A percentile compares a stretch with the other conserved stretches of the same genome.
These are phyloP conservation scores for Chalara sp. DNA, from an alignment of 2,329 filamentous ascomycete genomes.

Conservation along the genomic window DNA sequence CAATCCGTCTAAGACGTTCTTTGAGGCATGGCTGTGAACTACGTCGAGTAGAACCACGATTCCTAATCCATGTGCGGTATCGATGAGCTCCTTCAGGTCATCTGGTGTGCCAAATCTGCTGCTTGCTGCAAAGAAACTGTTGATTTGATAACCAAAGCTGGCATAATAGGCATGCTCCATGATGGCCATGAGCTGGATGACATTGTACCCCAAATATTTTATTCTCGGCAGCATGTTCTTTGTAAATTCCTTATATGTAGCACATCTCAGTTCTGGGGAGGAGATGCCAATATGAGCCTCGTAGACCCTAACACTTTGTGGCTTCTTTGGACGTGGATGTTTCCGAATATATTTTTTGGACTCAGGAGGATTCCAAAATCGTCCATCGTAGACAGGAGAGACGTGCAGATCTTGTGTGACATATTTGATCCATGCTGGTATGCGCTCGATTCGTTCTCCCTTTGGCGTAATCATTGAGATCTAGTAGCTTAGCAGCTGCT, in stretches of 20 bases:
- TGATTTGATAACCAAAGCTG: conserved; percentile 97
- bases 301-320: conserved; percentile 82
- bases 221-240: conserved; percentile 87
- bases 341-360: conserved; percentile 78
- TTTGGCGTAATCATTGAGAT: conserved; percentile 75
- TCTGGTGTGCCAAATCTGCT: conserved; percentile 92
- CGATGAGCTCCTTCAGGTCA: conserved; percentile 92
- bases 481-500: conserved; percentile 37
- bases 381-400: conserved; percentile 87
- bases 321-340: conserved; percentile 74
- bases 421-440: conserved; percentile 96
- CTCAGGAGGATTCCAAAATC: conserved; percentile 91
- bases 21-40: conserved; percentile 95
- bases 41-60: conserved; percentile 90
- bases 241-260: conserved; percentile 97
- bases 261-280: conserved; percentile 78
- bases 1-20: conserved; percentile 90
- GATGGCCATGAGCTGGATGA: conserved; percentile 96
- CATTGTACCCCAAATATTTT: conserved; percentile 86
- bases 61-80: conserved; percentile 87
- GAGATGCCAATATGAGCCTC: conserved; percentile 99
- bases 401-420: conserved; percentile 89
- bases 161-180: conserved; percentile 99
- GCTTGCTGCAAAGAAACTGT: conserved; percentile 97
- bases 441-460: conserved; percentile 75